Evolutionary conservation across 179 eudicot genomes (phyloP).

Genomic region (Nepenthes alata): DNA sequence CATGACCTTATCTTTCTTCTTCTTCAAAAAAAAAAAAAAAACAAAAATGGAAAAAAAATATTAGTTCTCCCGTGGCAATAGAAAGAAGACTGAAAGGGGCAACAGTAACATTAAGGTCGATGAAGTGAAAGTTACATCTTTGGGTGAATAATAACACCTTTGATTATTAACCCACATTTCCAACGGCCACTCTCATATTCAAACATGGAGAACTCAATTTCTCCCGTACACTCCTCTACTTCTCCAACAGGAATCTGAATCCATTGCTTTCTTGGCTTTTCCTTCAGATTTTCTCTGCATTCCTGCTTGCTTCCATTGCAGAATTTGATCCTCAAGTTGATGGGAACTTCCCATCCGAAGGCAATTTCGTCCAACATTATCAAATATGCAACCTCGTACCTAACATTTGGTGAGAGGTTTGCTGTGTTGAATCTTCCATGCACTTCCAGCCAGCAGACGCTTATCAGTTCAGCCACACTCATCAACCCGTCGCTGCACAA

Average conservation of each 20-base stretch:
- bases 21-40: too few relatives aligned
- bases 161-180: conserved; percentile 59
- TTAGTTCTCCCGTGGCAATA: too few relatives aligned
- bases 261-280: conserved; percentile 50
- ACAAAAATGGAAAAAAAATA: too few relatives aligned
- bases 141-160: conserved; percentile 42
- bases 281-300: conserved; percentile 31
- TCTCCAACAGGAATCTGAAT: conserved; percentile 47
- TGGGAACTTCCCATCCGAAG: conserved; percentile 56
- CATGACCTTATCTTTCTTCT: too few relatives aligned
- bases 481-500: conserved; percentile 34
- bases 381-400: conserved; percentile 38
- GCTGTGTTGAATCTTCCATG: conserved; percentile 39
- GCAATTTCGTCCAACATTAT: conserved; percentile 36
- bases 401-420: conserved; percentile 34
- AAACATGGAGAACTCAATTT: conserved; percentile 44
- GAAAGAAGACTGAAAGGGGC: too few relatives aligned
- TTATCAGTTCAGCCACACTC: conserved; percentile 36
- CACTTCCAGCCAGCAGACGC: conserved; percentile 68
- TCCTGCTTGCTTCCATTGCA: conserved; percentile 51
- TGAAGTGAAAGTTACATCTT: conserved; percentile 12
- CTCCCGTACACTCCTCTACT: conserved; percentile 28
- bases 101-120: too few relatives aligned
- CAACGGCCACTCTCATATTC: conserved; percentile 50
- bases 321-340: conserved; percentile 44